Evolutionary conservation across 495 filamentous ascomycete species (phyloP).

Genomic region (Podospora pseudopauciseta): DNA sequence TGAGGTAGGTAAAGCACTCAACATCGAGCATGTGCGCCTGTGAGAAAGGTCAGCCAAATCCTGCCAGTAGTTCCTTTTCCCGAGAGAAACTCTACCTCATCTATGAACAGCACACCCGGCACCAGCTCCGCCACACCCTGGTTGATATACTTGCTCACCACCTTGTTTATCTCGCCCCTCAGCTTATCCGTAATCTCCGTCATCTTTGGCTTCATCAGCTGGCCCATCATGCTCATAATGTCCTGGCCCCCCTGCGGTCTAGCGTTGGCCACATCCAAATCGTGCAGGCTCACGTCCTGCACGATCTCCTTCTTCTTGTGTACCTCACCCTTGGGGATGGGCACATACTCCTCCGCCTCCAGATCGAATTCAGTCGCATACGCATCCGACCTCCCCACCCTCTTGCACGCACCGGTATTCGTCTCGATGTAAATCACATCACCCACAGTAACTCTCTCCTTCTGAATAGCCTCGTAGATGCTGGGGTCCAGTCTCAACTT

Average conservation of each 20-base stretch:
- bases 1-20: conserved; percentile 98
- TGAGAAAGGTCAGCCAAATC: conserved; percentile 20
- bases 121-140: conserved; percentile 97
- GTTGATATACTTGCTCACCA: conserved; percentile 96
- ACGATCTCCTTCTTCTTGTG: conserved; percentile 99
- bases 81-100: conserved; percentile 66
- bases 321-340: conserved; percentile 96
- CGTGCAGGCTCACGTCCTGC: conserved; percentile 96
- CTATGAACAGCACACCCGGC: conserved; percentile 95
- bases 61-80: background rate
- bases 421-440: conserved; percentile 99
- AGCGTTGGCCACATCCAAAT: conserved; percentile 93
- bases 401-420: conserved; percentile 94
- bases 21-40: conserved; percentile 98
- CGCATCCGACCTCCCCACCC: conserved; percentile 90
- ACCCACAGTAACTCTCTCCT: conserved; percentile 91
- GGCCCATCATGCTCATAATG: conserved; percentile 99
- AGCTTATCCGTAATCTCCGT: conserved; percentile 98
- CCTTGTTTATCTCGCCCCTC: conserved; percentile 94
- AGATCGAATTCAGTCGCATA: conserved; percentile 98
- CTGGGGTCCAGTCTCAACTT: conserved; percentile 93
- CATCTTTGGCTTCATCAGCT: conserved; percentile 98
- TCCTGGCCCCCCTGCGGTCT: conserved; percentile 94
- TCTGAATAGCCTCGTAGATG: conserved; percentile 98
- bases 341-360: conserved; percentile 97